A percentile compares a stretch with the other conserved stretches of the same genome.
Evolutionary conservation across 2,329 filamentous ascomycete species (phyloP).

Genomic region (Phaeoacremonium minimum): DNA sequence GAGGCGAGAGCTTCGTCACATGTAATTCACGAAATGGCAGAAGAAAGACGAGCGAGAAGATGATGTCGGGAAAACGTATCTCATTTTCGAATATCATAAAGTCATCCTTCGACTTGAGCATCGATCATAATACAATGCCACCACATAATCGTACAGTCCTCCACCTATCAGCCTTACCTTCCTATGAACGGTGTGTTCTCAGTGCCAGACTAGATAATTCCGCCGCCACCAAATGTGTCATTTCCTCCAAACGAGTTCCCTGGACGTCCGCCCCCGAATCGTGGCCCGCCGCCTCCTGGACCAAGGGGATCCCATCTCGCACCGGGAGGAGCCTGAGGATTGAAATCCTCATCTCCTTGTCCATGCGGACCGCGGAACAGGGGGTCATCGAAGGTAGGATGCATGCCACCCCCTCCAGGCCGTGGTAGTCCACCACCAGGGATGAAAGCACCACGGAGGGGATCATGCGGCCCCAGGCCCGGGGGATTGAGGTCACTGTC

Average conservation of each 20-base stretch:
- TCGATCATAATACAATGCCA: no score
- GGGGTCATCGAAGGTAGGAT: conserved; percentile 91
- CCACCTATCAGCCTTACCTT: no score
- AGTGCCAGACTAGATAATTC: no score
- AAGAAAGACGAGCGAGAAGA: no score
- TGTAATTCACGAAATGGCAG: no score
- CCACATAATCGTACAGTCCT: no score
- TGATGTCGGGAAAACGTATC: no score
- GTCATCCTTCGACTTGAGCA: no score
- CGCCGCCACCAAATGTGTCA: conserved; percentile 22
- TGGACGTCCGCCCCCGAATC: conserved; percentile 37
- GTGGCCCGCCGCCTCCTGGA: conserved; percentile 50
- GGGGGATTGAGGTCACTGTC: conserved; percentile 85
- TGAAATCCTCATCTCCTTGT: conserved; percentile 43
- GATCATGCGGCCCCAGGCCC: conserved; percentile 80
- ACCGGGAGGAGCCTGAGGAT: conserved; percentile 77
- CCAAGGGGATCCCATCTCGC: conserved; percentile 88
- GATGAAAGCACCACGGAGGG: conserved; percentile 64
- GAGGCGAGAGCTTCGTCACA: no score
- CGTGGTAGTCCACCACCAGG: conserved; percentile 50
- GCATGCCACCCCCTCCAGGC: conserved; percentile 77
- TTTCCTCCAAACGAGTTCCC: conserved; percentile 27
- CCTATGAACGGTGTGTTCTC: no score
- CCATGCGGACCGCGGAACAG: conserved; percentile 63
- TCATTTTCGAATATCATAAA: no score